Evolutionary conservation across 2,329 filamentous ascomycete genomes (phyloP).

Genomic region (Pseudogymnoascus verrucosus): DNA sequence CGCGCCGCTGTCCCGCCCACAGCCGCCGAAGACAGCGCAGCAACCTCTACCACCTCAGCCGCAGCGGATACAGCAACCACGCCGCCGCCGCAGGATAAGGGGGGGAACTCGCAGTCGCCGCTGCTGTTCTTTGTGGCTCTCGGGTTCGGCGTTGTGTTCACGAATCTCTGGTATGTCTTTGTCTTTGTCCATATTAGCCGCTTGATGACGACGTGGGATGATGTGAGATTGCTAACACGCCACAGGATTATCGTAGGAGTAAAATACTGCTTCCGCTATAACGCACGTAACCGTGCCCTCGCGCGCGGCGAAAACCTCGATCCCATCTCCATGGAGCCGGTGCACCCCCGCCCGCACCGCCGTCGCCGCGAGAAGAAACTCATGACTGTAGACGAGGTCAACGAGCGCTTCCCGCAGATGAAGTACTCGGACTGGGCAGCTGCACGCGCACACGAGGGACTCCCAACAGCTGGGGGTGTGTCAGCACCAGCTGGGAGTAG

Average conservation of each 20-base stretch:
- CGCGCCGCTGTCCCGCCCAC: slow-evolving; percentile 11
- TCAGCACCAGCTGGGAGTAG: slow-evolving; percentile 65
- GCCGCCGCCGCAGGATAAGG: slow-evolving; percentile 14
- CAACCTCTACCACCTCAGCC: slow-evolving; percentile 20
- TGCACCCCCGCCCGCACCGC: slow-evolving; percentile 72
- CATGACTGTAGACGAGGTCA: slow-evolving; percentile 98
- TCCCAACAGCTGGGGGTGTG: slow-evolving; percentile 79
- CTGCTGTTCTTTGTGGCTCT: slow-evolving; percentile 89
- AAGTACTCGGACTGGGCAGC: slow-evolving; percentile 97
- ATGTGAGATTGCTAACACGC: slow-evolving; percentile 20
- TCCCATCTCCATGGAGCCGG: slow-evolving; percentile 76
- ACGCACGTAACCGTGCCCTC: slow-evolving; percentile 79
- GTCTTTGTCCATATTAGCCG: slow-evolving; percentile 4
- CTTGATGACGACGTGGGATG: neutral
- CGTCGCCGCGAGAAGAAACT: slow-evolving; percentile 92
- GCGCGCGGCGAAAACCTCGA: slow-evolving; percentile 74
- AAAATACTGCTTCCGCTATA: slow-evolving; percentile 98
- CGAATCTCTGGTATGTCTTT: slow-evolving; percentile 80
- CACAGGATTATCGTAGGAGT: slow-evolving; percentile 97
- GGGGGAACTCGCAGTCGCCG: slow-evolving; percentile 58
- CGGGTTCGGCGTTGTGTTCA: slow-evolving; percentile 96
- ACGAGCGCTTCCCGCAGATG: slow-evolving; percentile 87
- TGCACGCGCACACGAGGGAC: slow-evolving; percentile 70
- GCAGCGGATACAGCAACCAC: slow-evolving; percentile 16
- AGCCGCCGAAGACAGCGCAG: slow-evolving; percentile 15